phyloP scores from a whole-genome alignment of 352 stramenopile genomes.

The Poterioochromonas sp. region DNA sequence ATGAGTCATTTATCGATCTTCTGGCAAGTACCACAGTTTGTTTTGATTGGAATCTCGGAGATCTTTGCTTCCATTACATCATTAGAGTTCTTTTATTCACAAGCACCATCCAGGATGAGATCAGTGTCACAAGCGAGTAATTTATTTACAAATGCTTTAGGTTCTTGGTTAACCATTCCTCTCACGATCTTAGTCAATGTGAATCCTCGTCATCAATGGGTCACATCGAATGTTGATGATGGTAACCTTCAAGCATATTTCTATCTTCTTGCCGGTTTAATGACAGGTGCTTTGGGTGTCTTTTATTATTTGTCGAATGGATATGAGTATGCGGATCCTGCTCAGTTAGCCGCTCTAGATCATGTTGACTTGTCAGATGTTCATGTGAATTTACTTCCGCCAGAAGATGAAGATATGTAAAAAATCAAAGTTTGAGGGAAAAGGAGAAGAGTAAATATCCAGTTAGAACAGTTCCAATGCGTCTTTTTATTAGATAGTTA shows the following conservation, averaged over 20 bases:
- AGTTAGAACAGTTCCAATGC: no score
- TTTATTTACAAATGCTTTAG: conserved; percentile 72
- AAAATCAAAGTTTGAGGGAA: no score
- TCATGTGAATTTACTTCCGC: neutral
- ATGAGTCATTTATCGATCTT: conserved; percentile 71
- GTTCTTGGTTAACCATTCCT: conserved; percentile 51
- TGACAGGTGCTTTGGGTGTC: conserved; percentile 6
- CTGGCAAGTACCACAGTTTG: conserved; percentile 78
- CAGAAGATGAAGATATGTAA: no score
- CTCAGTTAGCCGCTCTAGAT: neutral
- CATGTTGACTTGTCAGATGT: neutral
- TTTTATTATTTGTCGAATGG: conserved; percentile 33
- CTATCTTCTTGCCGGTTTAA: conserved; percentile 42
- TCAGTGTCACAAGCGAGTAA: conserved; percentile 77
- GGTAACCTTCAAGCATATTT: conserved; percentile 76
- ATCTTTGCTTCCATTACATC: conserved; percentile 76
- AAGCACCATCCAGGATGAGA: conserved; percentile 75
- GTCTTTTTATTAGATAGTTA: no score
- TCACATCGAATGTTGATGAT: conserved; percentile 75
- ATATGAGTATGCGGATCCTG: conserved; percentile 29
- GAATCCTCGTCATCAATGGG: conserved; percentile 53
- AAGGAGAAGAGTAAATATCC: no score
- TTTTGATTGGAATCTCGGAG: conserved; percentile 71
- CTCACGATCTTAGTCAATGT: conserved; percentile 22
- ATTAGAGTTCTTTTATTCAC: conserved; percentile 70